Percentiles rank a stretch among this genome's conserved stretches.
These are phyloP conservation scores for Dactylonectria macrodidyma DNA, from an alignment of 2,329 filamentous ascomycete species.

Conservation along the genomic window DNA sequence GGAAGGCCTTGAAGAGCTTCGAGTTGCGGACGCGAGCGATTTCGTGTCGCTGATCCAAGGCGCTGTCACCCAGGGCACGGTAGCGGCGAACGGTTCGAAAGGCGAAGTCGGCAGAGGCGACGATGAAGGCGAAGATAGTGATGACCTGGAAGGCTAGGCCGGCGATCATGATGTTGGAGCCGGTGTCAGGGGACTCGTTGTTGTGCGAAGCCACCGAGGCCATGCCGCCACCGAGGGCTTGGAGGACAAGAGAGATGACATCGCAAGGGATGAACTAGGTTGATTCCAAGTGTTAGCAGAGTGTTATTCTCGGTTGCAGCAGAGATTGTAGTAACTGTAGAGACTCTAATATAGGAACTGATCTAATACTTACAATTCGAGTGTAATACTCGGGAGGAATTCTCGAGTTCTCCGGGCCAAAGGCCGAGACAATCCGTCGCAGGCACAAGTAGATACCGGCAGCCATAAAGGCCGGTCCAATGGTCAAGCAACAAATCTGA, in stretches of 20 bases:
- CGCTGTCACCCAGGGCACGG: constrained; percentile 51
- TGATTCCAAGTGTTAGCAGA: neutral
- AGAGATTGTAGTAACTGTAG: too few relatives aligned
- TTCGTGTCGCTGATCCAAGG: constrained; percentile 57
- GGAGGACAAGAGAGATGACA: constrained; percentile 71
- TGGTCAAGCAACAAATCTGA: constrained; percentile 74
- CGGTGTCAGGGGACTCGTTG: constrained; percentile 52
- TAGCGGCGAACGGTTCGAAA: constrained; percentile 56
- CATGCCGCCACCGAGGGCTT: constrained; percentile 72
- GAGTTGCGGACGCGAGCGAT: constrained; percentile 57
- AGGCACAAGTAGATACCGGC: constrained; percentile 76
- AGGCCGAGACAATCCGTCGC: constrained; percentile 62
- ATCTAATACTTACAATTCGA: constrained; percentile 57
- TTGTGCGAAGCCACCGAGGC: constrained; percentile 60
- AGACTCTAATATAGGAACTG: neutral
- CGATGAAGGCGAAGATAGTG: constrained; percentile 69
- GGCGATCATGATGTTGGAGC: constrained; percentile 76
- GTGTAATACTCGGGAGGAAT: constrained; percentile 64
- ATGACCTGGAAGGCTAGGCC: constrained; percentile 74
- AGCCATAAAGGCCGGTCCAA: constrained; percentile 76
- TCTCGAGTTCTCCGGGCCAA: constrained; percentile 64
- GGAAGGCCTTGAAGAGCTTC: constrained; percentile 66
- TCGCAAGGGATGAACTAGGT: constrained; percentile 75
- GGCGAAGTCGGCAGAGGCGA: constrained; percentile 65
- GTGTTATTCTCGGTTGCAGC: too few relatives aligned